Percentiles rank a stretch among this genome's conserved stretches.
Conservation (phyloP, 2,329 filamentous ascomycete genomes). For the Aureobasidium sp. region DNA sequence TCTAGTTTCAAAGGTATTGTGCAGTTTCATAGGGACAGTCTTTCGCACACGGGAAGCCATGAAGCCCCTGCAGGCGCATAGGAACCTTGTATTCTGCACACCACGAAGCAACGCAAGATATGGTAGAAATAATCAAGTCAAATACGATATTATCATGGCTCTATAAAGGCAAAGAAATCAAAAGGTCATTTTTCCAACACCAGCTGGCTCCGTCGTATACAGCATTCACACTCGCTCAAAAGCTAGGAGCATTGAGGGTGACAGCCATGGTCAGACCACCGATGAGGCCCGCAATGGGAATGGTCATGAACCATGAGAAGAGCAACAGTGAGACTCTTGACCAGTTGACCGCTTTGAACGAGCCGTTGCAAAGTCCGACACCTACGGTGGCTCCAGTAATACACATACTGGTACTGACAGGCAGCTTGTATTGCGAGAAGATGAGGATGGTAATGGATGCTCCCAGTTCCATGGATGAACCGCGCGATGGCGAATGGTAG, state of each 20-base stretch:
- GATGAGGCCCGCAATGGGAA: slow-evolving; percentile 48
- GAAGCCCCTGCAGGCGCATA: no score
- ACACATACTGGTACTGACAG: slow-evolving; percentile 57
- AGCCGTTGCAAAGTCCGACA: slow-evolving; percentile 53
- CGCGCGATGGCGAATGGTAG: slow-evolving; percentile 49
- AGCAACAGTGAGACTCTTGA: slow-evolving; percentile 56
- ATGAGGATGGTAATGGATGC: slow-evolving; percentile 54
- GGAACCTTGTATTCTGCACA: no score
- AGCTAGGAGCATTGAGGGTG: slow-evolving; percentile 51
- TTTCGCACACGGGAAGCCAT: no score
- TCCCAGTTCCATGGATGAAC: slow-evolving; percentile 53
- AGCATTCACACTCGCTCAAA: no score
- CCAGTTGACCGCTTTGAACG: slow-evolving; percentile 53
- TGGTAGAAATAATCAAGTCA: no score
- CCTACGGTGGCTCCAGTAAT: slow-evolving; percentile 55
- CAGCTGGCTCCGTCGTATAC: no score
- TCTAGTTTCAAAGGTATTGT: no score
- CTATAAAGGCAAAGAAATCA: no score
- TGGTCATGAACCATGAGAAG: slow-evolving; percentile 46
- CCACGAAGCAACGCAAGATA: no score
- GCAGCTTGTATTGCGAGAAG: slow-evolving; percentile 53
- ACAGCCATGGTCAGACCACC: slow-evolving; percentile 54
- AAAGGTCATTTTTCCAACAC: no score
- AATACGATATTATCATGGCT: no score
- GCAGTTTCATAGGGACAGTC: no score